Percentiles rank a stretch among this genome's conserved stretches.
Conservation (phyloP, 2,329 filamentous ascomycete species). For the Talaromyces sp. region DNA sequence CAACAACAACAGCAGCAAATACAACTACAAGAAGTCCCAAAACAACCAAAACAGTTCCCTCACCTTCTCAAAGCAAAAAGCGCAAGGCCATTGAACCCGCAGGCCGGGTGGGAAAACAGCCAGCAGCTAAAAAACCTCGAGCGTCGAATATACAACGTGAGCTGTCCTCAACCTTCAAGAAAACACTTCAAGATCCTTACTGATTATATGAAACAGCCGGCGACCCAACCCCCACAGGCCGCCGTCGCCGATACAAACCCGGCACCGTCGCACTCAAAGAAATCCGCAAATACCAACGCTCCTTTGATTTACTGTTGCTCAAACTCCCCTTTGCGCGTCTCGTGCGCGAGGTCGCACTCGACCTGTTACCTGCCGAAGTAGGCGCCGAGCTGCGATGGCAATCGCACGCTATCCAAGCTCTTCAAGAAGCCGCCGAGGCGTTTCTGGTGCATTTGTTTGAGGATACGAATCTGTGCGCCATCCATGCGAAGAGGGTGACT, state of each 20-base stretch:
- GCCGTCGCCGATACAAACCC: conserved; percentile 60
- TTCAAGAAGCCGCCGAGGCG: conserved; percentile 94
- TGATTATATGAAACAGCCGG: conserved; percentile 49
- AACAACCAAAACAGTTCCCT: background rate
- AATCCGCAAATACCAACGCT: conserved; percentile 85
- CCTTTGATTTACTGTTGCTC: conserved; percentile 75
- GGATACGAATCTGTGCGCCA: conserved; percentile 90
- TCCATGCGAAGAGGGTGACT: conserved; percentile 93
- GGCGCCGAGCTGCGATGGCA: conserved; percentile 83
- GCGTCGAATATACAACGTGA: conserved; percentile 34
- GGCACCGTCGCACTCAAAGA: conserved; percentile 86
- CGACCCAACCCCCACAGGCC: conserved; percentile 62
- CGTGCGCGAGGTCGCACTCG: conserved; percentile 49
- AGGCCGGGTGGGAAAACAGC: background rate
- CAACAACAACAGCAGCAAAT: background rate
- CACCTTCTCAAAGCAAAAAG: conserved; percentile 9
- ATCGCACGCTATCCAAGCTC: conserved; percentile 84
- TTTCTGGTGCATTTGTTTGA: conserved; percentile 96
- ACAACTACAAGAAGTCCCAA: background rate
- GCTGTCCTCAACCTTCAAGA: conserved; percentile 6
- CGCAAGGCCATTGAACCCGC: conserved; percentile 18
- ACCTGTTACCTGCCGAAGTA: conserved; percentile 50
- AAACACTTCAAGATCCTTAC: background rate
- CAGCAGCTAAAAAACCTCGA: conserved; percentile 3
- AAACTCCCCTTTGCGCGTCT: conserved; percentile 47